Conservation (phyloP, 305 asterid species). For the Fraxinus platypoda region DNA sequence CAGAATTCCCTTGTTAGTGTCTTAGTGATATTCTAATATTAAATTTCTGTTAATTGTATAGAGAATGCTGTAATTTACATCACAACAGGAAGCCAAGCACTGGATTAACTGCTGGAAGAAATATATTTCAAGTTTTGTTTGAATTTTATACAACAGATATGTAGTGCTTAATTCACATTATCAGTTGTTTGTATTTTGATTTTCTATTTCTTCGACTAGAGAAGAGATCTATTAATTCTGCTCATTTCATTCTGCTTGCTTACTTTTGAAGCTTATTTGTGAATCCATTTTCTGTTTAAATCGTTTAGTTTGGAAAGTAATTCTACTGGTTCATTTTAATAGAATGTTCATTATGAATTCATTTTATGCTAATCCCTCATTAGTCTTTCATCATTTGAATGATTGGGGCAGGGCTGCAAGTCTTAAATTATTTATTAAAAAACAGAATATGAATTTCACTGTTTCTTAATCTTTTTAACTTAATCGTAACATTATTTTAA, state of each 20-base stretch:
- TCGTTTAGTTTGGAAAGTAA: too few species aligned
- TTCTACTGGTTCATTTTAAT: too few species aligned
- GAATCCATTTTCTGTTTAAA: background rate
- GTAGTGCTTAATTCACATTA: background rate
- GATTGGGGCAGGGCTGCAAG: too few species aligned
- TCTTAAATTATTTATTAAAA: too few species aligned
- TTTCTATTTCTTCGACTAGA: background rate
- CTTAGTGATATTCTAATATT: background rate
- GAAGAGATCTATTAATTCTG: background rate
- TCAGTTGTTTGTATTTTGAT: too few species aligned
- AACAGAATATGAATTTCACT: too few species aligned
- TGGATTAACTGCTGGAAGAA: background rate
- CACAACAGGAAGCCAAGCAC: background rate
- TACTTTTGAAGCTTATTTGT: background rate
- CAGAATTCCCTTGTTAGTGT: background rate
- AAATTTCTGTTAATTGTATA: too few species aligned
- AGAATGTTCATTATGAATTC: too few species aligned
- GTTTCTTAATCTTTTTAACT: too few species aligned
- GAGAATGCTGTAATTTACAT: background rate
- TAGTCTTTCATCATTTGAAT: too few species aligned
- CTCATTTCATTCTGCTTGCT: background rate
- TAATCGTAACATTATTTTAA: too few species aligned
- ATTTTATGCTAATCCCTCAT: too few species aligned
- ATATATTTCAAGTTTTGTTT: background rate
- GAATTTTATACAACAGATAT: background rate